Evolutionary conservation across 257 asterid genomes (phyloP).

Genomic region (Lantana camara): DNA sequence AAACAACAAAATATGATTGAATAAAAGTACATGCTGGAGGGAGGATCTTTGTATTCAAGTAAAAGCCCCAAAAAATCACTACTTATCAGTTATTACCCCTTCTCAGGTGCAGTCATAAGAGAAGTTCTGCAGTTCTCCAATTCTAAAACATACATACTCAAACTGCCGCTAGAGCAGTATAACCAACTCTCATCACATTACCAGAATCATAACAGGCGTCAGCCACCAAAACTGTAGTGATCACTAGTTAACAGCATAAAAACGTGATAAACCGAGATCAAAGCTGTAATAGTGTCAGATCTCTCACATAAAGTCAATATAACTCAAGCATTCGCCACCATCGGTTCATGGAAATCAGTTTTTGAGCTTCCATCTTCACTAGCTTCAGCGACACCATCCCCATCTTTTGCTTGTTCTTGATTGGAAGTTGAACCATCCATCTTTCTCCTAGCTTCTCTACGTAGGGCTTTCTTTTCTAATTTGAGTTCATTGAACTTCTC

Average conservation of each 20-base stretch:
- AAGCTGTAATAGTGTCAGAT: constrained; percentile 1
- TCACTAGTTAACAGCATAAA: constrained; percentile 19
- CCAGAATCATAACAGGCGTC: background rate
- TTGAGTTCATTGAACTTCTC: constrained; percentile 57
- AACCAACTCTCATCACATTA: background rate
- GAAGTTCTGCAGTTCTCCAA: background rate
- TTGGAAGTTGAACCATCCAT: constrained; percentile 60
- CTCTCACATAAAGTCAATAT: background rate
- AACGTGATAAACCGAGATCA: constrained; percentile 6
- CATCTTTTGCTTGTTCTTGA: constrained; percentile 42
- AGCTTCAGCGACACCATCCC: constrained; percentile 34
- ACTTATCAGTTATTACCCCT: background rate
- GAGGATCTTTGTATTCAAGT: background rate
- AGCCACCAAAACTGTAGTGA: constrained; percentile 14
- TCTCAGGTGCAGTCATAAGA: background rate
- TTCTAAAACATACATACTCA: background rate
- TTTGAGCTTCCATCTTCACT: constrained; percentile 31
- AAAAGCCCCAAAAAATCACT: background rate
- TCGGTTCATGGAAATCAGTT: constrained; percentile 47
- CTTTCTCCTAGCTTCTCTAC: constrained; percentile 76
- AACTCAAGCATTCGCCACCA: constrained; percentile 66
- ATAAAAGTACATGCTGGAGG: background rate
- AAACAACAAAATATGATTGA: background rate
- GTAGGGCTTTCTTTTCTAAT: constrained; percentile 55
- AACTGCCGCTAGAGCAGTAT: background rate